These are phyloP conservation scores for Candida qinlingensis DNA, from an alignment of 805 yeast species.

Conservation along the genomic window DNA sequence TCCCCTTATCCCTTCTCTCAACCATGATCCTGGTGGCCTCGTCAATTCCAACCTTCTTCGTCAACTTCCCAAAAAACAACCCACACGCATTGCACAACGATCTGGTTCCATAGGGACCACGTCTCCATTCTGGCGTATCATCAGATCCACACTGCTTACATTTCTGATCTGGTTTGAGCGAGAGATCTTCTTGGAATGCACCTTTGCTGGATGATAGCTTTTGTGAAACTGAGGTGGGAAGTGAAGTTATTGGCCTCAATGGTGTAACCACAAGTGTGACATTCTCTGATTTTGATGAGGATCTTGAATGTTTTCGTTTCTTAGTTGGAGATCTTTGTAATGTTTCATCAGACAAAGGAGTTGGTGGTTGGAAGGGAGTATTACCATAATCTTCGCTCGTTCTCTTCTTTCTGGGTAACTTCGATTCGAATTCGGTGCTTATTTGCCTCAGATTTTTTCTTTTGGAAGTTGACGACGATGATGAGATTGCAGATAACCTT, in stretches of 20 bases:
- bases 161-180: slow-evolving; percentile 12
- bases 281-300: slow-evolving; percentile 3
- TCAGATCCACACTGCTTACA: slow-evolving; percentile 71
- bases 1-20: slow-evolving; percentile 19
- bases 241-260: slow-evolving; percentile 11
- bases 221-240: neutral
- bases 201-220: slow-evolving; percentile 5
- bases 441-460: neutral
- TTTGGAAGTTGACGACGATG: neutral
- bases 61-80: slow-evolving; percentile 58
- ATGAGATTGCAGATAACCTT: neutral
- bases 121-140: slow-evolving; percentile 89
- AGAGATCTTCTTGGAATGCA: slow-evolving; percentile 15
- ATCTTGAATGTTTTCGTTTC: neutral
- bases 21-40: slow-evolving; percentile 24
- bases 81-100: slow-evolving; percentile 94
- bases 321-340: neutral
- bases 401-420: neutral
- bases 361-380: neutral
- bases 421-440: neutral
- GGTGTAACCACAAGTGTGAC: slow-evolving; percentile 19
- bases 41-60: slow-evolving; percentile 40
- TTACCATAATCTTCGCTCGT: neutral
- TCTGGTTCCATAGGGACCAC: slow-evolving; percentile 80
- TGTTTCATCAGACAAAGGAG: neutral